phyloP scores from a whole-genome alignment of 2,329 filamentous ascomycete genomes.

The Aspergillus sp. region DNA sequence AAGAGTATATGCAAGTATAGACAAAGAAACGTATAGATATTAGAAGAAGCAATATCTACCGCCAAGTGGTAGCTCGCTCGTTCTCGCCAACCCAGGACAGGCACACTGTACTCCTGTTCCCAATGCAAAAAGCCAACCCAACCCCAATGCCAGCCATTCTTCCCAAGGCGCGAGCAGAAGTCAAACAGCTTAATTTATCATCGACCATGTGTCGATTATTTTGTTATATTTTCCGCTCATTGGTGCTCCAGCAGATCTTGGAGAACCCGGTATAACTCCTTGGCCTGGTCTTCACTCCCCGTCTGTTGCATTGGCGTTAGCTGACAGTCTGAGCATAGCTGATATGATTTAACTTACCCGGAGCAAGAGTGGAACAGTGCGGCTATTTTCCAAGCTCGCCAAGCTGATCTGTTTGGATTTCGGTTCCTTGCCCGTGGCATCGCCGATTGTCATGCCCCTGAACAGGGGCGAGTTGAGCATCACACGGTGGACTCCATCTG shows the following conservation, averaged over 20 bases:
- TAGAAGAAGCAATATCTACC: constrained; percentile 11
- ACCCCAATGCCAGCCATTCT: constrained; percentile 1
- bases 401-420: constrained; percentile 73
- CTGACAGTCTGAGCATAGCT: not conserved
- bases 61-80: constrained; percentile 1
- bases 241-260: constrained; percentile 38
- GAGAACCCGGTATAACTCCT: constrained; percentile 53
- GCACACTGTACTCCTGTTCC: constrained; percentile 16
- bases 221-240: constrained; percentile 11
- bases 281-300: constrained; percentile 50
- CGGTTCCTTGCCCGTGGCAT: constrained; percentile 64
- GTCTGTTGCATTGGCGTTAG: constrained; percentile 31
- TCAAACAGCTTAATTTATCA: not conserved
- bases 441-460: constrained; percentile 77
- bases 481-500: constrained; percentile 85
- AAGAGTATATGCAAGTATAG: not conserved
- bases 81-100: not conserved
- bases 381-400: constrained; percentile 59
- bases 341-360: constrained; percentile 52
- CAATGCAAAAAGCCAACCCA: constrained; percentile 21
- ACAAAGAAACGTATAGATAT: not conserved
- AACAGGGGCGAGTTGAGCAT: constrained; percentile 84
- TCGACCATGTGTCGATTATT: not conserved
- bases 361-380: constrained; percentile 58
- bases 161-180: not conserved